These are phyloP conservation scores for Aspergillus texensis DNA, from an alignment of 2,329 filamentous ascomycete genomes.

Conservation along the genomic window DNA sequence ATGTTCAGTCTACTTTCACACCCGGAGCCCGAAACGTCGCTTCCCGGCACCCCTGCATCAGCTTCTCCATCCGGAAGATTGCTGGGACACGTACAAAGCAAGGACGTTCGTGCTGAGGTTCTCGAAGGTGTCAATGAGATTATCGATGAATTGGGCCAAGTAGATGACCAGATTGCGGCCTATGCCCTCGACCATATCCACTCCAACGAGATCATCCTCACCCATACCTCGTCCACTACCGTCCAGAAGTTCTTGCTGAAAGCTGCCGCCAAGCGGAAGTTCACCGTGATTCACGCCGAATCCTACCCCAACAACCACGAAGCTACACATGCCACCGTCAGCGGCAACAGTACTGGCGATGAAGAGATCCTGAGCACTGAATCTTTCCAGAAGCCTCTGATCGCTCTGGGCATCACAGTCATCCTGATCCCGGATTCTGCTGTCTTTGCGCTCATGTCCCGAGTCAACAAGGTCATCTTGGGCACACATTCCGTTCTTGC, in stretches of 20 bases:
- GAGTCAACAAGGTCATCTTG: slow-evolving; percentile 92
- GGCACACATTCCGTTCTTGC: slow-evolving; percentile 84
- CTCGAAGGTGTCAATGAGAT: slow-evolving; percentile 94
- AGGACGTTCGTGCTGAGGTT: slow-evolving; percentile 84
- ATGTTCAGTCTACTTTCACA: slow-evolving; percentile 88
- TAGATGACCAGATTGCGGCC: slow-evolving; percentile 88
- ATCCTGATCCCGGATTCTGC: slow-evolving; percentile 83
- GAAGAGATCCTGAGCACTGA: slow-evolving; percentile 51
- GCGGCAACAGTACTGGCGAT: slow-evolving; percentile 54
- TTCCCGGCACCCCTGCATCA: slow-evolving; percentile 40
- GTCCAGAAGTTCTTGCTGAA: slow-evolving; percentile 88
- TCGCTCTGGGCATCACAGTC: slow-evolving; percentile 75
- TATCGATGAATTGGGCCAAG: slow-evolving; percentile 89
- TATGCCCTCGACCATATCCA: slow-evolving; percentile 91
- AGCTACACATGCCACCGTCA: slow-evolving; percentile 64
- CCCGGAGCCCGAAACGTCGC: slow-evolving; percentile 50
- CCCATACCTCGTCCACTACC: slow-evolving; percentile 81
- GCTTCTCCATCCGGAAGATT: slow-evolving; percentile 38
- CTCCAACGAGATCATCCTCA: slow-evolving; percentile 88
- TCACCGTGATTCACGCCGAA: slow-evolving; percentile 84
- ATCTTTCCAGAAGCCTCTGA: slow-evolving; percentile 75
- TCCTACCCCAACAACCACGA: slow-evolving; percentile 70
- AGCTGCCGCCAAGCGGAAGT: slow-evolving; percentile 85
- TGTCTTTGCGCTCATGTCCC: slow-evolving; percentile 90
- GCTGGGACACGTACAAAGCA: slow-evolving; percentile 36